Evolutionary conservation across 805 yeast species (phyloP), one percentile per base, ranked within the genome.

Genomic region (Tetrapisispora iriomotensis): DNA sequence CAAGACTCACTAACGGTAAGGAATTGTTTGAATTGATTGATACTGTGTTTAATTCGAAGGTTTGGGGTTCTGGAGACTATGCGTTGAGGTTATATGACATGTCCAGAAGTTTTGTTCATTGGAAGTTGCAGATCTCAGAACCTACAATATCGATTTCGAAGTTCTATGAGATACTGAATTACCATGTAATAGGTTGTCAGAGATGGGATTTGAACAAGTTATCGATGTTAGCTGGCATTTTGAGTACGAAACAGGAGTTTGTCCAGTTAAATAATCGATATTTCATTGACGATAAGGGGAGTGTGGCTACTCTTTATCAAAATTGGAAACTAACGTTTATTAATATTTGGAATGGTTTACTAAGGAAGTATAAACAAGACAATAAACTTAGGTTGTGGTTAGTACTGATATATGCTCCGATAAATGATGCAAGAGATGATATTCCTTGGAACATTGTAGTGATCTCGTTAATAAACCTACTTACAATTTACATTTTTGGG

Each of bases 101-200:
- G 35, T 36, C 46, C 1, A 50, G 49, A 28, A 47, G 50, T 7
- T 47, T 58, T 9, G 45, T 52, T 8, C 40, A 44, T 4, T 56
- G 60, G 58, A 59, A 59, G 37, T 38, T 58, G 17, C 48, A 53
- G 26, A 54, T 59, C 3, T 58, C 62, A 13, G 64, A 58, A 34
- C 64, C 64, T 1, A 36, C 37, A 1, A 28, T 59, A 8, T 24
- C 49, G 6, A 17, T 54, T 13, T 27, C 45, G 9, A 41, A 45
- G 7, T 59, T 59, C 35, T 54, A 42, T 39, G n/a, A 27, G 13
- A 35, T 48, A 1, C 54, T 61, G 61, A 42, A 54, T 37, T 12
- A 29, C 1, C 40, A 41, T 12, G 39, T 56, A 26, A 29, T 8
- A 1, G 26, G 17, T 5, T 49, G 54, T 28, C 35, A 37, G 8